A percentile compares a stretch with the other conserved stretches of the same genome.
Evolutionary conservation across 2,329 filamentous ascomycete species (phyloP).

Genomic region (Fusarium sp.): DNA sequence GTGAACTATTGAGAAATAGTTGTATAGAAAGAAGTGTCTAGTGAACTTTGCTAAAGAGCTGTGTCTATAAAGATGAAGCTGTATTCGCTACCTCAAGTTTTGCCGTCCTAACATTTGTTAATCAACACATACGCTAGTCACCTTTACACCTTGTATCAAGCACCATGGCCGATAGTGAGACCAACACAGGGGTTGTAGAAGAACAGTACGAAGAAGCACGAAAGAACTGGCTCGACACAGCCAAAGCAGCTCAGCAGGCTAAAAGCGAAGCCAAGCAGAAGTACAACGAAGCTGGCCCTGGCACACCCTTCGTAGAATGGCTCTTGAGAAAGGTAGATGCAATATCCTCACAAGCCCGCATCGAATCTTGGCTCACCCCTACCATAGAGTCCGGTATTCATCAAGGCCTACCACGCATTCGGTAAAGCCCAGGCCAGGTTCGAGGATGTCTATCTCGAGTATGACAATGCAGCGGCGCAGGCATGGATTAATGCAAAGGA

Average conservation of each 20-base stretch:
- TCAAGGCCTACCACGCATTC: not conserved
- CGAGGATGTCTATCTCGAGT: not conserved
- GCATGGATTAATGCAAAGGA: not conserved
- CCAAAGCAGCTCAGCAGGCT: not conserved
- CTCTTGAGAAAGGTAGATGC: not conserved
- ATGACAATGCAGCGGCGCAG: not conserved
- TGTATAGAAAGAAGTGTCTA: not conserved
- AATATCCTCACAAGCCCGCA: not conserved
- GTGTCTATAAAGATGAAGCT: not conserved
- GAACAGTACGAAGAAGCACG: not conserved
- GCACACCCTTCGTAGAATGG: not conserved
- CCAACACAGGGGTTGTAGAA: not conserved
- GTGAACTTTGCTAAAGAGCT: not conserved
- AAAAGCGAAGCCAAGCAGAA: not conserved
- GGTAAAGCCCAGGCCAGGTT: not conserved
- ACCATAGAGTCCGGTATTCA: not conserved
- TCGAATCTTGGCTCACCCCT: accelerated
- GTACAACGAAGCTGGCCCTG: not conserved
- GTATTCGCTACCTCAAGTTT: not conserved
- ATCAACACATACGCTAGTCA: too few relatives aligned
- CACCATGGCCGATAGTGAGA: not conserved
- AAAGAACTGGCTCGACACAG: not conserved
- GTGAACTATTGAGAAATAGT: too few relatives aligned
- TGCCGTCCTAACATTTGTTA: too few relatives aligned
- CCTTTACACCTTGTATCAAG: not conserved